These are phyloP conservation scores for Yamadazyma spencermartinsiae DNA, from an alignment of 1,139 yeast species.

Conservation along the genomic window DNA sequence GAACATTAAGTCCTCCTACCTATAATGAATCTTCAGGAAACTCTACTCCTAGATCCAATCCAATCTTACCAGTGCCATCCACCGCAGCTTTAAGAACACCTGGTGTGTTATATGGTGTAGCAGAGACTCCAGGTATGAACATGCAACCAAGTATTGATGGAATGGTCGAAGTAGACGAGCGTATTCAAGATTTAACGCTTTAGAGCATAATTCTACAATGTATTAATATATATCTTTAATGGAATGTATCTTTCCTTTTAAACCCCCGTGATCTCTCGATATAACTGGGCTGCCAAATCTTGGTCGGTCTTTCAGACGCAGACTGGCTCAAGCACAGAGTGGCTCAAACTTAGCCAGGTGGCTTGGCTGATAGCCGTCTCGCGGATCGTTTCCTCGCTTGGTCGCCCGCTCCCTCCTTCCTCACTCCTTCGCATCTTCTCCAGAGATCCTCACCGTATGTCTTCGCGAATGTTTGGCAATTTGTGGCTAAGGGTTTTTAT, in stretches of 20 bases:
- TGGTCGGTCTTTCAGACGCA: too few relatives aligned
- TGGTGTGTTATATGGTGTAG: constrained; percentile 45
- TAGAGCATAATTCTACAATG: constrained; percentile 7
- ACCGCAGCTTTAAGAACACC: constrained; percentile 25
- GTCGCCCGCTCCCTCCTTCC: background rate
- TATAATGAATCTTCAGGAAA: constrained; percentile 43
- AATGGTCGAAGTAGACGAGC: constrained; percentile 32
- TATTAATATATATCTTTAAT: too few relatives aligned
- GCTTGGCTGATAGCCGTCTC: too few relatives aligned
- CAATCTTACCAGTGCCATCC: constrained; percentile 14
- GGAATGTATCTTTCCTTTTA: background rate
- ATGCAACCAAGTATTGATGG: constrained; percentile 27
- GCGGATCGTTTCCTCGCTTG: too few relatives aligned
- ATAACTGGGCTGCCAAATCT: too few relatives aligned
- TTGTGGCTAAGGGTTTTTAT: too few relatives aligned
- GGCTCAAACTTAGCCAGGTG: too few relatives aligned
- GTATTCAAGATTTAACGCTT: constrained; percentile 35
- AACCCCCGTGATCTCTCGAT: too few relatives aligned
- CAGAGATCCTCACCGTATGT: too few relatives aligned
- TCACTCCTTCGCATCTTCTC: background rate
- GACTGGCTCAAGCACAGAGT: too few relatives aligned
- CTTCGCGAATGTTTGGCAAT: too few relatives aligned
- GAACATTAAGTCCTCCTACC: constrained; percentile 83
- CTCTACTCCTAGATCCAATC: constrained; percentile 23
- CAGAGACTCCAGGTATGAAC: constrained; percentile 37